Evolutionary conservation across 2,329 filamentous ascomycete genomes (phyloP).

Genomic region (Cladosporium halotolerans): DNA sequence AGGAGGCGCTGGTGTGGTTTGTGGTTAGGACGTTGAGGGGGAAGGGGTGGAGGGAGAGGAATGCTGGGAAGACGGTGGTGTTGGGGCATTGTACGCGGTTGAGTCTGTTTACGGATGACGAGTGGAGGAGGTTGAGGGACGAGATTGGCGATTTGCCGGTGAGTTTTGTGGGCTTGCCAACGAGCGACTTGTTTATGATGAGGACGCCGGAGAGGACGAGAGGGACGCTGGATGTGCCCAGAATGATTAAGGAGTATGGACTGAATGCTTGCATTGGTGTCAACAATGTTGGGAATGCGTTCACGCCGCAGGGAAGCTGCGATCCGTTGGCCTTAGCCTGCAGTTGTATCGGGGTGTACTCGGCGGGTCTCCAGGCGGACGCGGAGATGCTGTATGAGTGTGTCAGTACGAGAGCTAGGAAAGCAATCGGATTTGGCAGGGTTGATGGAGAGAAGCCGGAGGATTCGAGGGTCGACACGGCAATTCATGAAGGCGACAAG

Average conservation of each 20-base stretch:
- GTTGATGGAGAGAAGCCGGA: constrained; percentile 38
- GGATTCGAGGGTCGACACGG: constrained; percentile 16
- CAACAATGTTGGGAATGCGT: constrained; percentile 70
- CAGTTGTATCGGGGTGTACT: constrained; percentile 60
- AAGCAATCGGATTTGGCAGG: constrained; percentile 26
- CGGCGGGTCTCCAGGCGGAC: constrained; percentile 56
- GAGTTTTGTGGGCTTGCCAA: constrained; percentile 63
- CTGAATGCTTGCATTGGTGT: constrained; percentile 58
- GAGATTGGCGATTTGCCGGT: constrained; percentile 52
- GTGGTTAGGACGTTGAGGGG: constrained; percentile 48
- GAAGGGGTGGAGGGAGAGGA: constrained; percentile 44
- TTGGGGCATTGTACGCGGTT: constrained; percentile 65
- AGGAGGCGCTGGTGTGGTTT: constrained; percentile 48
- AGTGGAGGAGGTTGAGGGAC: constrained; percentile 46
- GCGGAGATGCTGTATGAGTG: constrained; percentile 53
- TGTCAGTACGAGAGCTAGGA: constrained; percentile 26
- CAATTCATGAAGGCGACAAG: constrained; percentile 30
- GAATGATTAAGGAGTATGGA: constrained; percentile 53
- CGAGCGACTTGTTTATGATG: constrained; percentile 69
- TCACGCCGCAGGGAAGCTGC: constrained; percentile 62
- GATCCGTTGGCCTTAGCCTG: constrained; percentile 60
- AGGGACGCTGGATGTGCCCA: constrained; percentile 56
- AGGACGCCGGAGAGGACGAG: constrained; percentile 38
- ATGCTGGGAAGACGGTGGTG: constrained; percentile 44
- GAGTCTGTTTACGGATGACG: constrained; percentile 46